Percentiles rank a stretch among this genome's conserved stretches.
Conservation (phyloP, 495 filamentous ascomycete genomes). For the Aspergillus conjunctus region DNA sequence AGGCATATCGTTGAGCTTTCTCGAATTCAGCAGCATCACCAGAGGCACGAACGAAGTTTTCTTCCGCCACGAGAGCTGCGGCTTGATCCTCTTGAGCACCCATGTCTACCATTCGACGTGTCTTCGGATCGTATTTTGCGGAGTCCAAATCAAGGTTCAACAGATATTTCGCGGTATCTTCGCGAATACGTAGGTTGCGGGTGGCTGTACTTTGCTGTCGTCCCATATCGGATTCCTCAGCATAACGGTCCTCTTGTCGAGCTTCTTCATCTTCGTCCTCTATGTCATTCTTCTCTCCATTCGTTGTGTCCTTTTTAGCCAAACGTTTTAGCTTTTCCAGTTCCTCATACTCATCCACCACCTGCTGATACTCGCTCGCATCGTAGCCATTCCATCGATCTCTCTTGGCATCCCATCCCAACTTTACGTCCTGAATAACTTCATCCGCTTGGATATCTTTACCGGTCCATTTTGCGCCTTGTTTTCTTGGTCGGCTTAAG, state of each 20-base stretch:
- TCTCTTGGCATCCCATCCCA: conserved; percentile 98
- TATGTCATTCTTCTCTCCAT: conserved; percentile 47
- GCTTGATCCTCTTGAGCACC: conserved; percentile 83
- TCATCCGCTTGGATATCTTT: conserved; percentile 93
- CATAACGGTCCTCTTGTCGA: conserved; percentile 75
- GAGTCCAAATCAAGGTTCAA: conserved; percentile 94
- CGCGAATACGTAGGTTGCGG: conserved; percentile 84
- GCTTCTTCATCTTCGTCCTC: conserved; percentile 55
- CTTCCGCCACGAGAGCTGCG: conserved; percentile 86
- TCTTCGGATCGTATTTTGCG: conserved; percentile 98
- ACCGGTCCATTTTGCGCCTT: conserved; percentile 91
- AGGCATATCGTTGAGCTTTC: conserved; percentile 82
- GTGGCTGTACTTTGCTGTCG: conserved; percentile 87
- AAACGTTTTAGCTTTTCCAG: conserved; percentile 77
- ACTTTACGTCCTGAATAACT: conserved; percentile 74
- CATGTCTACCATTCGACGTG: conserved; percentile 87
- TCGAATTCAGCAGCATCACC: conserved; percentile 97
- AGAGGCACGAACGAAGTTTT: conserved; percentile 86
- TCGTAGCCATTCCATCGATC: conserved; percentile 98
- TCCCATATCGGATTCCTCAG: conserved; percentile 97
- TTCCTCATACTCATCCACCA: conserved; percentile 85
- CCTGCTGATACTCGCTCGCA: conserved; percentile 77
- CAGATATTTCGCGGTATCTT: conserved; percentile 98
- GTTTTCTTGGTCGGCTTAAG: conserved; percentile 82
- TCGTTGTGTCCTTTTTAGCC: conserved; percentile 43